These are phyloP conservation scores for Rubroboletus pulcherrimus DNA, from an alignment of 768 basidiomycete genomes.

Conservation along the genomic window DNA sequence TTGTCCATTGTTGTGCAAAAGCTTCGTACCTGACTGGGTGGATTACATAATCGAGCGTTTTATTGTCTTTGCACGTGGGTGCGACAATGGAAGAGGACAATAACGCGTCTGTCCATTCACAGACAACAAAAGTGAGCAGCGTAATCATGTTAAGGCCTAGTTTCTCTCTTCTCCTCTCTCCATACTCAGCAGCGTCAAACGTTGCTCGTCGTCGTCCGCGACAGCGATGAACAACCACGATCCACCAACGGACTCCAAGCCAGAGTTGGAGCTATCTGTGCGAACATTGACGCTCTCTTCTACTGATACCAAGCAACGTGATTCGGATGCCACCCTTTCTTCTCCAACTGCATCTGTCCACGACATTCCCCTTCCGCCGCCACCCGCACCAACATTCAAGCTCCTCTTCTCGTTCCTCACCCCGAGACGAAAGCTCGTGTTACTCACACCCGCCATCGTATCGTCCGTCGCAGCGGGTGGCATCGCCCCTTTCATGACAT, in stretches of 20 bases:
- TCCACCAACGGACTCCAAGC: slow-evolving; percentile 4
- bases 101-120: slow-evolving; percentile 8
- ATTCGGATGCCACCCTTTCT: background rate
- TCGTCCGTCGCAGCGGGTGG: slow-evolving; percentile 63
- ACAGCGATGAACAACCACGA: slow-evolving; percentile 33
- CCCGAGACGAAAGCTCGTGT: slow-evolving; percentile 47
- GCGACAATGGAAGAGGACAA: slow-evolving; percentile 20
- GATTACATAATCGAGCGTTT: slow-evolving; percentile 11
- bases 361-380: slow-evolving; percentile 16
- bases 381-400: slow-evolving; percentile 50
- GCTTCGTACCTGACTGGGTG: slow-evolving; percentile 13
- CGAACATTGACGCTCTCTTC: slow-evolving; percentile 18
- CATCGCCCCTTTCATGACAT: slow-evolving; percentile 84
- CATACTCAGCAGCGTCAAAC: slow-evolving; percentile 1
- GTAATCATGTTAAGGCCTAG: background rate
- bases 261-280: slow-evolving; percentile 22
- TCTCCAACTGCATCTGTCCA: slow-evolving; percentile 15
- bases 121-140: slow-evolving; percentile 25
- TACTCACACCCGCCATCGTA: slow-evolving; percentile 61
- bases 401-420: slow-evolving; percentile 68
- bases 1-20: slow-evolving; percentile 22
- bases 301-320: slow-evolving; percentile 18
- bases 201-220: slow-evolving; percentile 28
- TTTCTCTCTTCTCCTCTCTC: background rate
- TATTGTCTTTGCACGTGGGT: slow-evolving; percentile 27